phyloP scores from a whole-genome alignment of 805 yeast species.

The Schwanniomyces sp. region DNA sequence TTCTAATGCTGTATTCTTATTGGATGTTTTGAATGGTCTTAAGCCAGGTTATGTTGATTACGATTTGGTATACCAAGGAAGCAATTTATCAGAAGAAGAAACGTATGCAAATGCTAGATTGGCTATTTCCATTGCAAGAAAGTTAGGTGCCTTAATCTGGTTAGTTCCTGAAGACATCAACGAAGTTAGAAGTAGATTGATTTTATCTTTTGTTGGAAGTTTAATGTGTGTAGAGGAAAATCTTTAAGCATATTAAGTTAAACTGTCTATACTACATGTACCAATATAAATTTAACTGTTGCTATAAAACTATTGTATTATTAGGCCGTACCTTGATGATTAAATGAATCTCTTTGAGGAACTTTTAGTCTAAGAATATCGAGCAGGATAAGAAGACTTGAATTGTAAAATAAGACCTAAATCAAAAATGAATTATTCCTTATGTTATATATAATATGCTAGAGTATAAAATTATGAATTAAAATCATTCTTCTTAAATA shows the following conservation, averaged over 20 bases:
- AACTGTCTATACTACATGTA: conserved; percentile 2
- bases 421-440: not conserved
- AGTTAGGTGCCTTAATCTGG: conserved; percentile 97
- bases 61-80: conserved; percentile 80
- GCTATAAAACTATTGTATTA: not conserved
- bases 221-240: conserved; percentile 60
- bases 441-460: too few species aligned
- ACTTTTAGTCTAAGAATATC: too few species aligned
- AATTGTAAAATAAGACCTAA: not conserved
- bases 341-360: too few species aligned
- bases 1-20: conserved; percentile 74
- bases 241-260: conserved; percentile 5
- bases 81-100: conserved; percentile 67
- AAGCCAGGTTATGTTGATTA: conserved; percentile 98
- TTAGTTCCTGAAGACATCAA: conserved; percentile 99
- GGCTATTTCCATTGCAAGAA: conserved; percentile 98
- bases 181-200: conserved; percentile 92
- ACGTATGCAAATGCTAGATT: conserved; percentile 91
- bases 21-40: conserved; percentile 88
- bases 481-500: too few species aligned
- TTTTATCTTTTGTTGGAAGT: conserved; percentile 92
- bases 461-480: too few species aligned
- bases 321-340: too few species aligned
- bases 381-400: too few species aligned
- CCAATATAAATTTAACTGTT: not conserved